Evolutionary conservation across 2,329 filamentous ascomycete species (phyloP).

Genomic region (Corynespora cassiicola): DNA sequence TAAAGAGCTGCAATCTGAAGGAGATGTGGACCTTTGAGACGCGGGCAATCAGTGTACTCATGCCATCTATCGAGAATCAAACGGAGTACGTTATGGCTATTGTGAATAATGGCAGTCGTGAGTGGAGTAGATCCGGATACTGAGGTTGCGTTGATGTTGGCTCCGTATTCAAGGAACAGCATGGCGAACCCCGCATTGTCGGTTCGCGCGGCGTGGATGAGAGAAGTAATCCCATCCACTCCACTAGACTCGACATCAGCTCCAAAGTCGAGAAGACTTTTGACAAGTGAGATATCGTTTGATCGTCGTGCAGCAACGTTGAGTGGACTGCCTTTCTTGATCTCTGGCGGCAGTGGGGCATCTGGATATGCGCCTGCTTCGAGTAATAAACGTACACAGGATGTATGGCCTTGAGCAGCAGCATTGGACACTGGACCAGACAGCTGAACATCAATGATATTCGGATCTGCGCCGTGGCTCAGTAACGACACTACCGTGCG

Average conservation of each 20-base stretch:
- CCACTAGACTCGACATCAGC: conserved; percentile 34
- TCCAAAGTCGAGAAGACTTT: conserved; percentile 39
- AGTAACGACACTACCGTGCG: conserved; percentile 23
- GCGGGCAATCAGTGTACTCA: conserved; percentile 42
- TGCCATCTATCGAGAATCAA: conserved; percentile 45
- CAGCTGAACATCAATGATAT: conserved; percentile 27
- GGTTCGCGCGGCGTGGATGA: conserved; percentile 40
- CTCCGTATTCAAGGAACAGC: conserved; percentile 44
- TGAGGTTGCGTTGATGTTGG: conserved; percentile 40
- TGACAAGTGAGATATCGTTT: conserved; percentile 32
- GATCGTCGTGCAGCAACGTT: conserved; percentile 39
- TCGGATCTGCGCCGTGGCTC: conserved; percentile 27
- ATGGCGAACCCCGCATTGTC: conserved; percentile 38
- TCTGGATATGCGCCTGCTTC: conserved; percentile 39
- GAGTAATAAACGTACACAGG: conserved; percentile 29
- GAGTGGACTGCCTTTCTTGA: conserved; percentile 37
- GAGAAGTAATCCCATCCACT: conserved; percentile 36
- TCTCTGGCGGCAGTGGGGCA: conserved; percentile 24
- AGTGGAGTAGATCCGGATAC: conserved; percentile 35
- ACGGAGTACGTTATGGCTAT: conserved; percentile 41
- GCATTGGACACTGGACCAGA: conserved; percentile 25
- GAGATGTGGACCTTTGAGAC: conserved; percentile 37
- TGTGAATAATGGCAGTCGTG: conserved; percentile 43
- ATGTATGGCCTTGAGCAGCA: conserved; percentile 20
- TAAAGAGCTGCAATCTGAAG: conserved; percentile 35